Evolutionary conservation across 176 grass and related monocot species (phyloP).

Genomic region (Aegilops bicornis): DNA sequence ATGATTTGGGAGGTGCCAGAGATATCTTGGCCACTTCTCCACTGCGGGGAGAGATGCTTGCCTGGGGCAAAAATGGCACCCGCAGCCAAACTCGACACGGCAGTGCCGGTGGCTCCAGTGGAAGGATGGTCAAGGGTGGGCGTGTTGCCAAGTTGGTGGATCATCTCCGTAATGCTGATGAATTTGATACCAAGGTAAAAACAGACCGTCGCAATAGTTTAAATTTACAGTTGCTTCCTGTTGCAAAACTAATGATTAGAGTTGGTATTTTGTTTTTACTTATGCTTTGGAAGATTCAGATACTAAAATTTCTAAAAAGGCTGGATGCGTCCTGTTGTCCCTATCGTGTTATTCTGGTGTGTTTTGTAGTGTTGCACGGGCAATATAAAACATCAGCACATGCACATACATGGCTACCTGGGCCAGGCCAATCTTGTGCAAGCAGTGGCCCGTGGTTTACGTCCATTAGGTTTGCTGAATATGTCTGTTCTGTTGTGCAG

Average conservation of each 20-base stretch:
- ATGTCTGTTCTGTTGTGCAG: conserved; percentile 39
- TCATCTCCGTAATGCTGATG: conserved; percentile 56
- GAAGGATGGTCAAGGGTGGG: conserved; percentile 55
- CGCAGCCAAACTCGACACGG: conserved; percentile 72
- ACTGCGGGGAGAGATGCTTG: conserved; percentile 75
- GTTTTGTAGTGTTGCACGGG: neutral
- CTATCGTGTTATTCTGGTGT: neutral
- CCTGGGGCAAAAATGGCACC: conserved; percentile 85
- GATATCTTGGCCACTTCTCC: conserved; percentile 62
- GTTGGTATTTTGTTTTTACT: neutral
- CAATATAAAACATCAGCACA: conserved; percentile 5
- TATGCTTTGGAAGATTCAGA: conserved; percentile 7
- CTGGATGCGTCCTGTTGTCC: neutral
- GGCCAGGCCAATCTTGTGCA: neutral
- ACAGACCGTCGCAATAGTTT: neutral
- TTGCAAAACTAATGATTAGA: neutral
- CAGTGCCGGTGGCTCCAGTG: conserved; percentile 56
- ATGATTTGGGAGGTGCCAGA: conserved; percentile 51
- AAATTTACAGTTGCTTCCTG: neutral
- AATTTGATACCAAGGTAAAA: conserved; percentile 64
- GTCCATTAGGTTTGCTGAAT: conserved; percentile 19
- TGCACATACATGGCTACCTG: conserved; percentile 5
- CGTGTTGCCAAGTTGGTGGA: conserved; percentile 69
- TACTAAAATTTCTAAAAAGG: neutral
- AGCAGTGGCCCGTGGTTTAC: neutral